Conservation (phyloP, 306 rosid species). For the Dalbergia cochinchinensis region DNA sequence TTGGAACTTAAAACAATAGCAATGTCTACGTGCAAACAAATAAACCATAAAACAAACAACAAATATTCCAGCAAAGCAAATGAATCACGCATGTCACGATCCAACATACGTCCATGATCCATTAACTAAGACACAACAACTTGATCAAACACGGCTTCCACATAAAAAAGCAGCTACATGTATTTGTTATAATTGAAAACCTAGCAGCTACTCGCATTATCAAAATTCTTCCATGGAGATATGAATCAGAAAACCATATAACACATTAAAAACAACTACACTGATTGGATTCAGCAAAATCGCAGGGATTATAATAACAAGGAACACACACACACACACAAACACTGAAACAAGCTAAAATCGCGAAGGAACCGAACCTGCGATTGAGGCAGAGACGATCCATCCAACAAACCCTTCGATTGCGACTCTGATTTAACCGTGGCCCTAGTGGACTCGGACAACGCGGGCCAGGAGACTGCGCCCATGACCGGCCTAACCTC, state of each 20-base stretch:
- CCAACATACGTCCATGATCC: neutral
- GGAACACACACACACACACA: neutral
- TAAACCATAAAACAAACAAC: constrained; percentile 8
- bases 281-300: neutral
- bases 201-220: constrained; percentile 13
- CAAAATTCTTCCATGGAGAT: neutral
- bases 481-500: constrained; percentile 78
- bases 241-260: neutral
- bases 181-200: constrained; percentile 9
- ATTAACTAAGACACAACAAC: neutral
- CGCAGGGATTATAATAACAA: neutral
- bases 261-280: neutral
- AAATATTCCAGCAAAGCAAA: neutral
- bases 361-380: constrained; percentile 66
- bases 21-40: constrained; percentile 44
- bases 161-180: neutral
- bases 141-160: constrained; percentile 15
- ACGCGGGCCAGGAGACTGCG: constrained; percentile 74
- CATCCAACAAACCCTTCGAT: constrained; percentile 64
- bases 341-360: neutral
- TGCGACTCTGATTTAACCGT: constrained; percentile 59
- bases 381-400: constrained; percentile 52
- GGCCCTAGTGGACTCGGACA: constrained; percentile 69
- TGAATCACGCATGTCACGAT: neutral
- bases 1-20: constrained; percentile 39